Conservation (phyloP, 2,329 filamentous ascomycete species). For the Truncatella angustata region DNA sequence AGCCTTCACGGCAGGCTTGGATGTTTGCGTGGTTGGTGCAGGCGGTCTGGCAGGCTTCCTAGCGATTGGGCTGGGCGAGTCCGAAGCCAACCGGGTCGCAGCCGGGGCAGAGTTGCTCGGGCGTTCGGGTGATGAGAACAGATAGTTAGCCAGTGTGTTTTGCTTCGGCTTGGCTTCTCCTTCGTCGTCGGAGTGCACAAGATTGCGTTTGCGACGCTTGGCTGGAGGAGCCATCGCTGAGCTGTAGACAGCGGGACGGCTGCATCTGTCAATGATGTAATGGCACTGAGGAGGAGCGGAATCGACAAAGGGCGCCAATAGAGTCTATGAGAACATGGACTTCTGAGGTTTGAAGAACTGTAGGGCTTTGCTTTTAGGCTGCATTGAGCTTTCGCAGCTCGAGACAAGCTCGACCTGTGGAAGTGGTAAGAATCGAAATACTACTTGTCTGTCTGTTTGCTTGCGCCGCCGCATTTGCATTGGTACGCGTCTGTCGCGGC, state of each 20-base stretch:
- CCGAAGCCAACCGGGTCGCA: conserved; percentile 10
- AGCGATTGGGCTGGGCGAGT: conserved; percentile 23
- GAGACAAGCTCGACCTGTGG: not conserved
- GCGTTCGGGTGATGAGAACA: conserved; percentile 51
- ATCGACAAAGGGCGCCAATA: not conserved
- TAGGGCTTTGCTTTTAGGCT: too few species aligned
- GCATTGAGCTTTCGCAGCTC: not conserved
- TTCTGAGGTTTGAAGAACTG: too few species aligned
- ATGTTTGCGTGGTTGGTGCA: conserved; percentile 16
- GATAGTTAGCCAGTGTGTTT: conserved; percentile 52
- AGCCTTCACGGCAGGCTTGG: conserved; percentile 21
- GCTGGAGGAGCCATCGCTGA: conserved; percentile 54
- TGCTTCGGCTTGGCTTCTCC: conserved; percentile 35
- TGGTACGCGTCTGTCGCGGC: not conserved
- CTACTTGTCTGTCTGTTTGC: not conserved
- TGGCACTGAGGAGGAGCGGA: not conserved
- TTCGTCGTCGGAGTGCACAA: conserved; percentile 50
- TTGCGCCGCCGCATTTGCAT: not conserved
- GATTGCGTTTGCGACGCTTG: conserved; percentile 58
- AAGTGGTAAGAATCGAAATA: not conserved
- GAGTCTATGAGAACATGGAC: too few species aligned
- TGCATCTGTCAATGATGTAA: conserved; percentile 21
- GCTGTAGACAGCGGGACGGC: conserved; percentile 14
- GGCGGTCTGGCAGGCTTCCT: conserved; percentile 16
- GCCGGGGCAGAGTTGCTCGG: conserved; percentile 24